Evolutionary conservation across 495 filamentous ascomycete species (phyloP).

Genomic region (Hypoxylon cercidicola): DNA sequence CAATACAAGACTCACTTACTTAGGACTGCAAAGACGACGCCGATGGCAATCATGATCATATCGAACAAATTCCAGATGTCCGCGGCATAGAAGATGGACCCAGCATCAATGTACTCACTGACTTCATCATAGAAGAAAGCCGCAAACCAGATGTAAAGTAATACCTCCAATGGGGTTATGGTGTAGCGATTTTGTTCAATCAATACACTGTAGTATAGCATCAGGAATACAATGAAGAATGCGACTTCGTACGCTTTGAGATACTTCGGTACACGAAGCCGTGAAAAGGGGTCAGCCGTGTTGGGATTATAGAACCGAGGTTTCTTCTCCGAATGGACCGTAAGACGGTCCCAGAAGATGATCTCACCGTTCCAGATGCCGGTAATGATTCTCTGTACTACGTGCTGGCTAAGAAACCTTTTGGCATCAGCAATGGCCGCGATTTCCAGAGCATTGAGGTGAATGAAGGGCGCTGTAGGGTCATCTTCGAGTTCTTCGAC

Average conservation of each 20-base stretch:
- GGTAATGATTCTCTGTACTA: constrained; percentile 88
- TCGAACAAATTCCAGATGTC: constrained; percentile 96
- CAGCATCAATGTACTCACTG: constrained; percentile 83
- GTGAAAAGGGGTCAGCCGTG: constrained; percentile 82
- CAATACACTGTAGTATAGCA: constrained; percentile 86
- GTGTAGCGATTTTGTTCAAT: constrained; percentile 63
- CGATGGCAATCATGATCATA: constrained; percentile 85
- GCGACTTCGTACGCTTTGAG: constrained; percentile 87
- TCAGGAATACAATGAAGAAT: constrained; percentile 85
- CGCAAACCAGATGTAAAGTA: constrained; percentile 75
- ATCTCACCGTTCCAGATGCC: constrained; percentile 94
- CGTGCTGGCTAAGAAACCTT: constrained; percentile 84
- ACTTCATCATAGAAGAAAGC: constrained; percentile 91
- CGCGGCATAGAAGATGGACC: constrained; percentile 82
- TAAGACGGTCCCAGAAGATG: constrained; percentile 88
- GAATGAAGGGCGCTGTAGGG: constrained; percentile 72
- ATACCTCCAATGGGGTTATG: constrained; percentile 62
- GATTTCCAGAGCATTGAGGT: constrained; percentile 90
- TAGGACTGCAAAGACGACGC: constrained; percentile 73
- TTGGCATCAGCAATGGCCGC: constrained; percentile 90
- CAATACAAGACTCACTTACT: constrained; percentile 72
- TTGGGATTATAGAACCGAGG: constrained; percentile 81
- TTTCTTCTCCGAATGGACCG: constrained; percentile 79
- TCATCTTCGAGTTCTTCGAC: constrained; percentile 61
- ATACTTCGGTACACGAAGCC: constrained; percentile 90